Evolutionary conservation across 73 alveolate genomes (phyloP).

Genomic region (Loxodes magnus): DNA sequence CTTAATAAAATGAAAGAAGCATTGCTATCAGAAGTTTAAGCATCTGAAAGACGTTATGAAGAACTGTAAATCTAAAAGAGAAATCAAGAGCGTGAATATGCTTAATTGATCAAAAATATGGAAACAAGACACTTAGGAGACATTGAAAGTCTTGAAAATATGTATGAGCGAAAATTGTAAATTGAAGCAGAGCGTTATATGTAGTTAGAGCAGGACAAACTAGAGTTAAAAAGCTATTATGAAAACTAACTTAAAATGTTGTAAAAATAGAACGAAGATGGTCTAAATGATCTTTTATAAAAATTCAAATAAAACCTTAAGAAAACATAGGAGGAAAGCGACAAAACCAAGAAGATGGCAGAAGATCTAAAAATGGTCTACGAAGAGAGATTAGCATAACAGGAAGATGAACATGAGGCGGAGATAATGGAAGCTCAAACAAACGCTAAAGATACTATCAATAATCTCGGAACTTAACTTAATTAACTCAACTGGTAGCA

Average conservation of each 20-base stretch:
- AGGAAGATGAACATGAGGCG: conserved; percentile 69
- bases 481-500: conserved; percentile 16
- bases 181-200: conserved; percentile 57
- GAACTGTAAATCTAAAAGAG: conserved; percentile 46
- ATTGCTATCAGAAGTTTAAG: conserved; percentile 36
- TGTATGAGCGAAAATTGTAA: conserved; percentile 69
- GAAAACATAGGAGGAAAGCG: conserved; percentile 48
- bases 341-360: conserved; percentile 48
- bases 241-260: conserved; percentile 43
- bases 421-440: conserved; percentile 44
- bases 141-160: conserved; percentile 61
- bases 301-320: conserved; percentile 37
- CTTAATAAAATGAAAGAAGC: conserved; percentile 41
- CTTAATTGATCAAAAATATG: conserved; percentile 54
- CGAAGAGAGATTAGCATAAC: conserved; percentile 58
- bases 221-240: conserved; percentile 57
- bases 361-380: conserved; percentile 48
- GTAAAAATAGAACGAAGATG: conserved; percentile 42
- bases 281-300: conserved; percentile 35
- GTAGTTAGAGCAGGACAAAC: conserved; percentile 56
- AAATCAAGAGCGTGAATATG: conserved; percentile 50
- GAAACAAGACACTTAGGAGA: conserved; percentile 59
- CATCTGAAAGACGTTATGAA: conserved; percentile 50
- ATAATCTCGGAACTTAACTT: conserved; percentile 24
- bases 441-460: conserved; percentile 16